Conservation (phyloP, 768 basidiomycete genomes). For the Serendipita sp. region DNA sequence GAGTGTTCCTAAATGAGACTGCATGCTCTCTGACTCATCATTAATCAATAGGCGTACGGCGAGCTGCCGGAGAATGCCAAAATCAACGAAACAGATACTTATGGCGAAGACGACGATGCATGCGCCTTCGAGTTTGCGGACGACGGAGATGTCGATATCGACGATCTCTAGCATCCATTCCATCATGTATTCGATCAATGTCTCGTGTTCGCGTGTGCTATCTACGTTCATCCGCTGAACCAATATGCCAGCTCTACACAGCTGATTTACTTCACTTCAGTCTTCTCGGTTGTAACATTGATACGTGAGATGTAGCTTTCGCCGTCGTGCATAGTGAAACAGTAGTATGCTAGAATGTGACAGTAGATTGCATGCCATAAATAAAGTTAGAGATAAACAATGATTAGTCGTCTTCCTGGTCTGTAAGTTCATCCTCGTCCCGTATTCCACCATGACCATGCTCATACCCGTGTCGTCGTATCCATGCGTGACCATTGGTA, state of each 20-base stretch:
- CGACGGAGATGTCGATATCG: slow-evolving; percentile 76
- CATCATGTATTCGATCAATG: too few relatives aligned
- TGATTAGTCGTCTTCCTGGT: slow-evolving; percentile 33
- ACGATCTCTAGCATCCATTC: slow-evolving; percentile 43
- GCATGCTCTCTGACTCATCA: background rate
- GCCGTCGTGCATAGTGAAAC: too few relatives aligned
- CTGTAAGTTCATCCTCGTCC: slow-evolving; percentile 76
- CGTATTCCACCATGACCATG: slow-evolving; percentile 39
- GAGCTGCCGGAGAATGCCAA: slow-evolving; percentile 93
- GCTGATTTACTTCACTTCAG: too few relatives aligned
- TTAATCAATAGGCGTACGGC: slow-evolving; percentile 84
- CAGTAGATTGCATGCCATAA: too few relatives aligned
- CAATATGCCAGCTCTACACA: too few relatives aligned
- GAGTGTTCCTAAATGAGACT: background rate
- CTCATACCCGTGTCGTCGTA: slow-evolving; percentile 45
- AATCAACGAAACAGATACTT: slow-evolving; percentile 91
- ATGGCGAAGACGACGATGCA: slow-evolving; percentile 80
- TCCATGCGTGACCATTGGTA: slow-evolving; percentile 74
- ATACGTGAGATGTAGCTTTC: too few relatives aligned
- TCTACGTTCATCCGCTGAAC: too few relatives aligned
- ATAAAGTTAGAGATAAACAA: too few relatives aligned
- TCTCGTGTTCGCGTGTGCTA: too few relatives aligned
- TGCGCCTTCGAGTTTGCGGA: slow-evolving; percentile 74
- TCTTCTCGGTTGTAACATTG: too few relatives aligned
- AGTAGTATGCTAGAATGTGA: too few relatives aligned